Evolutionary conservation across 129 eudicot genomes (phyloP), one percentile per base, ranked within the genome.

Genomic region (Kitagawia praeruptora): DNA sequence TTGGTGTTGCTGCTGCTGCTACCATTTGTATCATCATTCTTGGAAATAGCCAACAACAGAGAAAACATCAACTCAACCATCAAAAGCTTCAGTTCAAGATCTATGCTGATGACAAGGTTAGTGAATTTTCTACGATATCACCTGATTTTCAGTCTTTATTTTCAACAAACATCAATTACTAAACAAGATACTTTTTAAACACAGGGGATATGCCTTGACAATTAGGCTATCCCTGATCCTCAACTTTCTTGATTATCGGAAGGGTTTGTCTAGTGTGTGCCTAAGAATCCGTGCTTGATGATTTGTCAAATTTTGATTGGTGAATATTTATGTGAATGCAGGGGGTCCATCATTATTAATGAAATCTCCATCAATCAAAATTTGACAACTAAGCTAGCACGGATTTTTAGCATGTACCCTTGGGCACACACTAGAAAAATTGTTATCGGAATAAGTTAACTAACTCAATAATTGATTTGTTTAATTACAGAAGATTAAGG

Each of bases 1-100:
- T 93, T 81, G 98, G 98, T 45, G 88, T 91, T 85, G 96, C 92
- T 82, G 93, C 77, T 46, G 58, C 91, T 80, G 92, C 91, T 51
- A 88, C 93, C 38, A 80, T 93, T 78, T 84, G 93, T 80, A 83
- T 93, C 78, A 82, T 93, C 74, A 58, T 89, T 70, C 56, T 88
- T 48, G 88, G 90, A 46, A 88, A 80, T 76, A 82, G 87, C 70
- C 89, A 82, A 34, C 86, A 78, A 85, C 84, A 49, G 56, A 84
- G 87, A 10, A 88, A 91, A 14, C 58, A 75, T 75, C 56, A 49
- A 49, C 56, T 49, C 7, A 49, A 49, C 56, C 82, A 81, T 78
- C 95, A 85, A 23, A 91, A 85, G 84, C 77, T 93, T 75, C 87
- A 83, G 80, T 88, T 91, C 54, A 93, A 91, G 56, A 78, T 91